Percentiles rank a stretch among this genome's conserved stretches.
These are phyloP conservation scores for Cokeromyces recurvatus DNA, from an alignment of 371 early-diverging fungal genomes.

Conservation along the genomic window DNA sequence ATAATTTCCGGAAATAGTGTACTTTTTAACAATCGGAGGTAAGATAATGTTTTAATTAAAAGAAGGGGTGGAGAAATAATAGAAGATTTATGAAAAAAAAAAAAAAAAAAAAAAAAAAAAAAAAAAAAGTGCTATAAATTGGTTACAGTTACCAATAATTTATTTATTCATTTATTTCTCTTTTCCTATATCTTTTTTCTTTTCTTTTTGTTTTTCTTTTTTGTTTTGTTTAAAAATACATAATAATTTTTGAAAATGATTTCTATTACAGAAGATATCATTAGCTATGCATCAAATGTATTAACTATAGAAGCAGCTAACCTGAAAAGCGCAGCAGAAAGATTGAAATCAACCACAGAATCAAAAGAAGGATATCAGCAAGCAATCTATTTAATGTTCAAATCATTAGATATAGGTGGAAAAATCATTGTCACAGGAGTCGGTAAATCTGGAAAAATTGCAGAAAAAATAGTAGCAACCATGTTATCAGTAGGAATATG, in stretches of 20 bases:
- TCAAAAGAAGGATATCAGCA: conserved; percentile 33
- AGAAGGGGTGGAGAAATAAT: too few relatives aligned
- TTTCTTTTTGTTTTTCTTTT: too few relatives aligned
- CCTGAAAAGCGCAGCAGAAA: conserved; percentile 28
- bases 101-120: too few relatives aligned
- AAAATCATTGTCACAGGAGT: conserved; percentile 64
- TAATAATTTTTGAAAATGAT: too few relatives aligned
- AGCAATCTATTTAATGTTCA: conserved; percentile 36
- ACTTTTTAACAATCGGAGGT: too few relatives aligned
- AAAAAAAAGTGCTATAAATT: too few relatives aligned
- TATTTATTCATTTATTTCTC: background rate
- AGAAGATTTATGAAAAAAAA: too few relatives aligned
- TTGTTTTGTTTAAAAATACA: background rate
- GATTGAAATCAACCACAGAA: conserved; percentile 18
- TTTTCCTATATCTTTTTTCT: background rate
- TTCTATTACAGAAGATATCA: conserved; percentile 14
- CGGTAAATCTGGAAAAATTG: conserved; percentile 63
- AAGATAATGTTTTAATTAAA: too few relatives aligned
- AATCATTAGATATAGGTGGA: conserved; percentile 33
- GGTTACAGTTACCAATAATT: too few relatives aligned
- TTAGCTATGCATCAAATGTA: conserved; percentile 17
- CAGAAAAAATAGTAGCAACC: conserved; percentile 62
- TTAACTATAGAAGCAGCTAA: conserved; percentile 32
- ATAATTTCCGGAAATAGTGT: too few relatives aligned
- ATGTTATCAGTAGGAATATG: conserved; percentile 55